phyloP scores from a whole-genome alignment of 1,284 basidiomycete genomes.

The Melampsora americana region DNA sequence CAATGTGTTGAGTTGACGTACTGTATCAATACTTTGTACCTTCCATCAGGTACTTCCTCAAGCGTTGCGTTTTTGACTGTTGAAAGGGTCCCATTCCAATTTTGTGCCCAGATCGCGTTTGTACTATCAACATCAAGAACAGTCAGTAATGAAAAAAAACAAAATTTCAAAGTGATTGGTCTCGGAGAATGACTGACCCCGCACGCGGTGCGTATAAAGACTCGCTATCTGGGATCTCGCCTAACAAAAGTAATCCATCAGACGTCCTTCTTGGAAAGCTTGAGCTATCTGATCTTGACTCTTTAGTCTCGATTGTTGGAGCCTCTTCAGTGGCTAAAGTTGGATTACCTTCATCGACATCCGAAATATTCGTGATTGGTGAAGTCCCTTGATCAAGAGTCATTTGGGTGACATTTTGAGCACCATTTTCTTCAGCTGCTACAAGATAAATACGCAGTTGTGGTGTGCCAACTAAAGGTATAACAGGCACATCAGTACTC shows the following conservation, averaged over 20 bases:
- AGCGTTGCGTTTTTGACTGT: constrained; percentile 7
- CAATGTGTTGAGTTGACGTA: constrained; percentile 1
- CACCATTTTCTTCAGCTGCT: neutral
- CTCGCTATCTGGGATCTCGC: constrained; percentile 29
- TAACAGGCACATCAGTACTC: neutral
- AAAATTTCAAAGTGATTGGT: neutral
- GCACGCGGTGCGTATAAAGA: constrained; percentile 1
- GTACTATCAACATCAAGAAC: neutral
- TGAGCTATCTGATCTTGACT: neutral
- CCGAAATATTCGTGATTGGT: neutral
- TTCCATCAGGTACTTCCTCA: constrained; percentile 16
- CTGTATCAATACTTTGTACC: constrained; percentile 29
- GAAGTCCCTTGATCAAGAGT: neutral
- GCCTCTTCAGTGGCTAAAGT: neutral
- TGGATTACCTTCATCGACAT: neutral
- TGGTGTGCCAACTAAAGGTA: constrained; percentile 27
- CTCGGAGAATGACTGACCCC: constrained; percentile 6
- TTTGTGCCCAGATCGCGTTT: neutral
- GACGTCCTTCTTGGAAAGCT: constrained; percentile 16
- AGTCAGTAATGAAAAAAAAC: neutral
- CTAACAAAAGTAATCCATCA: constrained; percentile 6
- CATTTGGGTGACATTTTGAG: neutral
- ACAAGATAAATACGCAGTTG: constrained; percentile 14
- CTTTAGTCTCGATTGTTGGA: neutral
- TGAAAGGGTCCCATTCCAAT: constrained; percentile 30